phyloP scores from a whole-genome alignment of 164 flowering plant genomes.

The Umbellularia californica region DNA sequence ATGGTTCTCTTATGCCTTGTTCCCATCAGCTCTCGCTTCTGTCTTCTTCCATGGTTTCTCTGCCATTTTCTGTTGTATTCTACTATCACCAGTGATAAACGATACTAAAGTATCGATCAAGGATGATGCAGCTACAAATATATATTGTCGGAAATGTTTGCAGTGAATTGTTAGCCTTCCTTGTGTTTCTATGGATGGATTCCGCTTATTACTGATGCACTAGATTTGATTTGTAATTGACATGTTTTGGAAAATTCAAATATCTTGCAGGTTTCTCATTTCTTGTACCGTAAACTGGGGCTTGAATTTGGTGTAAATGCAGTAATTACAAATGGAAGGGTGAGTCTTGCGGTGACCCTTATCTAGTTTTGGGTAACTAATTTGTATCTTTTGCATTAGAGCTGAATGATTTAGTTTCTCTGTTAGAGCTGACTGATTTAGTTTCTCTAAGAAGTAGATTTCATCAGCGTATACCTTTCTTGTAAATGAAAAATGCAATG shows the following conservation, averaged over 20 bases:
- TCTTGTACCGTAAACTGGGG: conserved; percentile 50
- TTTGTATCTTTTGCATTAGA: background rate
- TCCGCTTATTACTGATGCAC: background rate
- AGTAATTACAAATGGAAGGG: conserved; percentile 95
- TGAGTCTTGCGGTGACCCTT: conserved; percentile 26
- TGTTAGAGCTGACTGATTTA: background rate
- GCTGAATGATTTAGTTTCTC: background rate
- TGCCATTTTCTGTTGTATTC: too few species aligned
- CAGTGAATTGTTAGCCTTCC: background rate
- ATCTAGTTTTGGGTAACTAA: background rate
- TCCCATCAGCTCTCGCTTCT: too few species aligned
- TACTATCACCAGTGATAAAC: too few species aligned
- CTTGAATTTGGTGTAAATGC: conserved; percentile 50
- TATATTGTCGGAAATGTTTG: too few species aligned
- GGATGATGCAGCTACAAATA: too few species aligned
- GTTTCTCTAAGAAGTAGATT: background rate
- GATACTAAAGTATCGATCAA: too few species aligned
- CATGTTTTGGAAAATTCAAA: background rate
- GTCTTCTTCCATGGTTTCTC: too few species aligned
- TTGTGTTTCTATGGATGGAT: background rate
- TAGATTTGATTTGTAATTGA: background rate
- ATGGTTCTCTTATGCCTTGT: too few species aligned
- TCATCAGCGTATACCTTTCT: background rate
- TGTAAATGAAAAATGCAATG: background rate
- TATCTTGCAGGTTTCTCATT: conserved; percentile 58